A percentile compares a stretch with the other conserved stretches of the same genome.
Conservation (phyloP, 768 basidiomycete genomes). For the Hemileccinum rubropunctum region DNA sequence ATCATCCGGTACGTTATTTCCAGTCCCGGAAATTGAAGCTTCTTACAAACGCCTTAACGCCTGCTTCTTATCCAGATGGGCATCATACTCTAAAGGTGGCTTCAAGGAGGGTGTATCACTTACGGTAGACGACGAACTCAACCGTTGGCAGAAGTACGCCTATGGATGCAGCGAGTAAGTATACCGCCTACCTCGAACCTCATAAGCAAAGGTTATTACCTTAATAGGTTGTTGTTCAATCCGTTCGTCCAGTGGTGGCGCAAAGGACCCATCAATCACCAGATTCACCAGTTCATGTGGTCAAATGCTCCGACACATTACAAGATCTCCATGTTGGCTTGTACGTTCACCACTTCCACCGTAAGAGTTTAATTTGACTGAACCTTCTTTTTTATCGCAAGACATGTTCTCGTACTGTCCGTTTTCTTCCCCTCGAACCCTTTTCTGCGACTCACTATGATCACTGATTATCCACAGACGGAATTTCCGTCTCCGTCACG, state of each 20-base stretch:
- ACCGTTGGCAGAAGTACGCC: slow-evolving; percentile 88
- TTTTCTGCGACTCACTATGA: background rate
- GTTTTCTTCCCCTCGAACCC: slow-evolving; percentile 15
- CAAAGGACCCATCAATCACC: slow-evolving; percentile 79
- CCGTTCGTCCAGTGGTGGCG: slow-evolving; percentile 77
- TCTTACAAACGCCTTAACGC: background rate
- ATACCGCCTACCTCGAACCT: slow-evolving; percentile 15
- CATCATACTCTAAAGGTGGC: slow-evolving; percentile 78
- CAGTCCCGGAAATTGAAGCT: slow-evolving; percentile 1
- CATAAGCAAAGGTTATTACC: slow-evolving; percentile 1
- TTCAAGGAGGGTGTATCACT: slow-evolving; percentile 93
- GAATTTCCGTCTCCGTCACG: slow-evolving; percentile 66
- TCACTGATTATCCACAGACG: slow-evolving; percentile 21
- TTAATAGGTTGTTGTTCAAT: slow-evolving; percentile 75
- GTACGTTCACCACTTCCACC: slow-evolving; percentile 29
- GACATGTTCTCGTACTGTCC: slow-evolving; percentile 54
- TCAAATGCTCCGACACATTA: slow-evolving; percentile 75
- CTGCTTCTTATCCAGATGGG: slow-evolving; percentile 45
- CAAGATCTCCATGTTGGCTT: slow-evolving; percentile 65
- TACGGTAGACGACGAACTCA: slow-evolving; percentile 87
- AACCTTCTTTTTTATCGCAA: slow-evolving; percentile 3
- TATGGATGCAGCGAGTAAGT: slow-evolving; percentile 61
- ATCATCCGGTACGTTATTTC: slow-evolving; percentile 50
- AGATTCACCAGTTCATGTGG: slow-evolving; percentile 76
- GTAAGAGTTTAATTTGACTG: slow-evolving; percentile 2